Evolutionary conservation across 1,139 yeast species (phyloP).

Genomic region (Hyphopichia khmerensis): DNA sequence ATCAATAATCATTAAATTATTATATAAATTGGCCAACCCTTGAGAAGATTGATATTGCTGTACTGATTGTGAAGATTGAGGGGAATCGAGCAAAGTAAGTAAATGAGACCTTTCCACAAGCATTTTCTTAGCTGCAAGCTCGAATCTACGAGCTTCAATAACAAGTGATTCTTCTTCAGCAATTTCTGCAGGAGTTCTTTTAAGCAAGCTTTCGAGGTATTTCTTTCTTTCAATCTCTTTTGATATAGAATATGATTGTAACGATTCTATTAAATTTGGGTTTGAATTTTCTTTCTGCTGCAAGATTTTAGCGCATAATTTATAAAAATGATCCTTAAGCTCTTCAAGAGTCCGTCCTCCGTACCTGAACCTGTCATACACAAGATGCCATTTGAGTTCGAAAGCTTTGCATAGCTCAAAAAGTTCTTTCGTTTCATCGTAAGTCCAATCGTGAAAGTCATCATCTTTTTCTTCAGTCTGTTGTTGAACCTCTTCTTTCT

Average conservation of each 20-base stretch:
- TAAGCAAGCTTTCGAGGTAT: slow-evolving; percentile 72
- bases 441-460: slow-evolving; percentile 37
- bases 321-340: slow-evolving; percentile 77
- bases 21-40: slow-evolving; percentile 85
- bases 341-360: slow-evolving; percentile 60
- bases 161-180: slow-evolving; percentile 96
- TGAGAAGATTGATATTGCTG: slow-evolving; percentile 82
- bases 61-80: slow-evolving; percentile 75
- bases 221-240: slow-evolving; percentile 78
- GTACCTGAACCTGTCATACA: slow-evolving; percentile 66
- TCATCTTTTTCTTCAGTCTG: not conserved
- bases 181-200: slow-evolving; percentile 91
- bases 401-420: slow-evolving; percentile 70
- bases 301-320: slow-evolving; percentile 36
- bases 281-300: slow-evolving; percentile 48
- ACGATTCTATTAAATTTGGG: slow-evolving; percentile 48
- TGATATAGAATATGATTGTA: slow-evolving; percentile 57
- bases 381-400: slow-evolving; percentile 86
- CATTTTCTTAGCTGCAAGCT: slow-evolving; percentile 89
- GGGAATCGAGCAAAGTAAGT: slow-evolving; percentile 80
- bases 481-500: too few relatives aligned
- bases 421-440: slow-evolving; percentile 72
- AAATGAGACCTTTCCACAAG: slow-evolving; percentile 79
- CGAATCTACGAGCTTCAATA: slow-evolving; percentile 89
- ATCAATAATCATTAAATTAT: slow-evolving; percentile 75